Conservation (phyloP, 1,284 basidiomycete genomes). For the Abortiporus biennis region DNA sequence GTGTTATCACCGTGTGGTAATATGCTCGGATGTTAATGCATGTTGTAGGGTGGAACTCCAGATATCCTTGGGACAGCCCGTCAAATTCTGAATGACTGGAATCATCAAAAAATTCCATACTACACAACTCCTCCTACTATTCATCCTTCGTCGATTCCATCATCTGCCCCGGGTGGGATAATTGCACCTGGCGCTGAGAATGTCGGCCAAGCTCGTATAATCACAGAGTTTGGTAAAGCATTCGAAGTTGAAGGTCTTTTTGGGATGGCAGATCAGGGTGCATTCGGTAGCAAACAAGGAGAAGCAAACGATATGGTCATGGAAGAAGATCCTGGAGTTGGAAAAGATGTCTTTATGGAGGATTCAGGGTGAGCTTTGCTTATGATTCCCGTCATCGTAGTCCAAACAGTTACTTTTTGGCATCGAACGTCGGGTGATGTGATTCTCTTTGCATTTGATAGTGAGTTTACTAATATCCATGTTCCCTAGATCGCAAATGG, state of each 20-base stretch:
- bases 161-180: slow-evolving; percentile 31
- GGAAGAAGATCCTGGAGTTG: slow-evolving; percentile 24
- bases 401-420: not conserved
- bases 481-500: slow-evolving; percentile 3
- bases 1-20: slow-evolving; percentile 4
- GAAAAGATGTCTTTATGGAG: slow-evolving; percentile 36
- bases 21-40: not conserved
- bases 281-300: slow-evolving; percentile 35
- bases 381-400: slow-evolving; percentile 1
- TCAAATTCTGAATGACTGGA: slow-evolving; percentile 92
- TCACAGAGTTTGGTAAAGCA: slow-evolving; percentile 58
- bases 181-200: slow-evolving; percentile 67
- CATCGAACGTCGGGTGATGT: not conserved
- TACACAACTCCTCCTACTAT: slow-evolving; percentile 74
- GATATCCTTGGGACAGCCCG: slow-evolving; percentile 83
- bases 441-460: not conserved
- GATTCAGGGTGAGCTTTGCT: slow-evolving; percentile 40
- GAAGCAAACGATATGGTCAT: slow-evolving; percentile 31
- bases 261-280: slow-evolving; percentile 67
- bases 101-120: slow-evolving; percentile 92
- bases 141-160: slow-evolving; percentile 71
- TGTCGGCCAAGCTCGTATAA: slow-evolving; percentile 70
- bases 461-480: not conserved
- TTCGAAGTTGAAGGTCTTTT: slow-evolving; percentile 76
- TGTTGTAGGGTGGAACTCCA: slow-evolving; percentile 80